Evolutionary conservation across 1,284 basidiomycete genomes (phyloP), one percentile per base, ranked within the genome.

Genomic region (Amylostereum areolatum): DNA sequence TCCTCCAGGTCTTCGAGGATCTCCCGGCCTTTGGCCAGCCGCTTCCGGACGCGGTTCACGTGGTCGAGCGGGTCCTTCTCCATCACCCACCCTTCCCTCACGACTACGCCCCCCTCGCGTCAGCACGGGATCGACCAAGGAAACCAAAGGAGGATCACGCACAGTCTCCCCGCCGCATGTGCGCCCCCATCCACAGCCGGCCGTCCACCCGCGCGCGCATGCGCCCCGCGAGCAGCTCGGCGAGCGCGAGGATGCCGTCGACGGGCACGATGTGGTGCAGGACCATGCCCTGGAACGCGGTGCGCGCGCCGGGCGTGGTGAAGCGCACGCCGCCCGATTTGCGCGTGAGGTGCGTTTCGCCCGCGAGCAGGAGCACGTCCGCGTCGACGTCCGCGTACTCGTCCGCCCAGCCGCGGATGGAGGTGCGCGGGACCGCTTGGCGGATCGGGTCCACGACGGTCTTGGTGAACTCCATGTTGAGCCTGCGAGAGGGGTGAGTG

Each of bases 91-190:
- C 63, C 61, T 24, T 42, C 55, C 5, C 55, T 49, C 10, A 68
- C 59, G 47, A 67, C 66, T 66, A 28, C 35, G 35, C n/a, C 32
- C 35, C 36, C 11, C 45, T 4, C 4, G 12, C 27, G 25, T 54
- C 39, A 55, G 30, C 12, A 32, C 37, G 35, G 40, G 4, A 24
- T n/a, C n/a, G n/a, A n/a, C n/a, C n/a, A n/a, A n/a, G n/a, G n/a
- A n/a, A n/a, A n/a, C n/a, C n/a, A 6, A 12, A 44, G 30, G 11
- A 28, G 5, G 28, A 45, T 1, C 8, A 57, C 62, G 51, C 52
- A 66, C 67, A 73, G 48, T 73, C 71, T 30, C 72, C 72, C 33
- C 72, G 60, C 29, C 72, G 64, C 57, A 73, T 61, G 43, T 74
- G 71, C 2, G 67, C 59, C 3, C 64, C 65, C 56, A 69, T 58